Evolutionary conservation across 768 basidiomycete species (phyloP).

Genomic region (Russula griseocarnosa): DNA sequence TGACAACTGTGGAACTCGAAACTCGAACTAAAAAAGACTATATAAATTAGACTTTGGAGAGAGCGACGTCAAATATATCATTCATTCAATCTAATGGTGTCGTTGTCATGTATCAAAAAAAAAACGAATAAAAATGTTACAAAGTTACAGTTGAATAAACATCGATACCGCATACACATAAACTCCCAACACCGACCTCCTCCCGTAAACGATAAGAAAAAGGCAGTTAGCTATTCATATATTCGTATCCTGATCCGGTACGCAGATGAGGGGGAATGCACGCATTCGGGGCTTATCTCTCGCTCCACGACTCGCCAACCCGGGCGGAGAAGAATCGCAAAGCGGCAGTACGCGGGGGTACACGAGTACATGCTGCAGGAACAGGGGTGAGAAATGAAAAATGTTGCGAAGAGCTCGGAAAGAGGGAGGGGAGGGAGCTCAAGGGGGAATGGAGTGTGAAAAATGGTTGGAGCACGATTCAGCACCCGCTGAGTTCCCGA

Average conservation of each 20-base stretch:
- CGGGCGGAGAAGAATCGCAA: neutral
- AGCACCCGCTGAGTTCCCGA: conserved; percentile 37
- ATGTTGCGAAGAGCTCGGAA: neutral
- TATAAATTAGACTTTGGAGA: neutral
- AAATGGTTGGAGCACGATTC: neutral
- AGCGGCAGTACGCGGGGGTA: neutral
- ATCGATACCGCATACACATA: neutral
- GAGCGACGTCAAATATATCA: neutral
- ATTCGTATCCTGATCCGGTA: neutral
- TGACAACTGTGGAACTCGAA: neutral
- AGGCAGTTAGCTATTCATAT: neutral
- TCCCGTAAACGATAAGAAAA: conserved; percentile 2
- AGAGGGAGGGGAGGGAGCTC: neutral
- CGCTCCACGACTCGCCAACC: neutral
- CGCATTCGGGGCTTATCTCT: neutral
- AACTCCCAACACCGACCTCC: neutral
- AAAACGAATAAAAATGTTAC: neutral
- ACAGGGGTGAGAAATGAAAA: conserved; percentile 5
- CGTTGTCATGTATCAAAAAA: neutral
- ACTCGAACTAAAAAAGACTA: neutral
- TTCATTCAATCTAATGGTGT: neutral
- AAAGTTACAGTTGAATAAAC: conserved; percentile 10
- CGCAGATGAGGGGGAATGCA: neutral
- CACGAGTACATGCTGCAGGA: neutral
- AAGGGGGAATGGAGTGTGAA: too few relatives aligned